phyloP scores from a whole-genome alignment of 768 basidiomycete species.

The Psilocybe cubensis region DNA sequence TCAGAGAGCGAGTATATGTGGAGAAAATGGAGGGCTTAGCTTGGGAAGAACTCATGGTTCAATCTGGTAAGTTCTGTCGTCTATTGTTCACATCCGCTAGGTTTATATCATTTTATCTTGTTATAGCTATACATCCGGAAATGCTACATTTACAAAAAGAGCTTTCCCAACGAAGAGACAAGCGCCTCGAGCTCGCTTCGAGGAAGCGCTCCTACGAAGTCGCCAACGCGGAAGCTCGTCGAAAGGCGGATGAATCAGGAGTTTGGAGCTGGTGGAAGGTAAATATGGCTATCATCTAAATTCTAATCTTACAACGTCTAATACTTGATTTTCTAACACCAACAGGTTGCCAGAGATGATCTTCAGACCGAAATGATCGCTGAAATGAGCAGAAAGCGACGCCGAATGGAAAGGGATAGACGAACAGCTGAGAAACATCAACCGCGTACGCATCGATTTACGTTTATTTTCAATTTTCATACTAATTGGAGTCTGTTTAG shows the following conservation, averaged over 20 bases:
- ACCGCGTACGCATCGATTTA: slow-evolving; percentile 52
- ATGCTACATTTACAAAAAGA: slow-evolving; percentile 81
- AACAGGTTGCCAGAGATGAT: slow-evolving; percentile 79
- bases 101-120: neutral
- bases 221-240: slow-evolving; percentile 60
- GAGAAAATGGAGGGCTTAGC: slow-evolving; percentile 93
- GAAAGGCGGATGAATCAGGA: slow-evolving; percentile 71
- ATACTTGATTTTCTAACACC: slow-evolving; percentile 4
- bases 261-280: slow-evolving; percentile 96
- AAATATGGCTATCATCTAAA: slow-evolving; percentile 21
- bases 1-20: slow-evolving; percentile 87
- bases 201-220: slow-evolving; percentile 73
- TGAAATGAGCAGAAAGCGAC: slow-evolving; percentile 84
- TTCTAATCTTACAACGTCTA: slow-evolving; percentile 5
- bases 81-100: neutral
- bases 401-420: slow-evolving; percentile 85
- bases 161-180: slow-evolving; percentile 76
- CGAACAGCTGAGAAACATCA: slow-evolving; percentile 77
- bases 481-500: no score
- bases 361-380: slow-evolving; percentile 88
- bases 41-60: slow-evolving; percentile 84
- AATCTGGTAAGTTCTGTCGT: slow-evolving; percentile 59
- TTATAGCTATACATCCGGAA: slow-evolving; percentile 83
- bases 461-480: neutral
- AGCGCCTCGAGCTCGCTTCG: slow-evolving; percentile 81